phyloP scores from a whole-genome alignment of 2,329 filamentous ascomycete genomes.

The Penicillium concentricum region DNA sequence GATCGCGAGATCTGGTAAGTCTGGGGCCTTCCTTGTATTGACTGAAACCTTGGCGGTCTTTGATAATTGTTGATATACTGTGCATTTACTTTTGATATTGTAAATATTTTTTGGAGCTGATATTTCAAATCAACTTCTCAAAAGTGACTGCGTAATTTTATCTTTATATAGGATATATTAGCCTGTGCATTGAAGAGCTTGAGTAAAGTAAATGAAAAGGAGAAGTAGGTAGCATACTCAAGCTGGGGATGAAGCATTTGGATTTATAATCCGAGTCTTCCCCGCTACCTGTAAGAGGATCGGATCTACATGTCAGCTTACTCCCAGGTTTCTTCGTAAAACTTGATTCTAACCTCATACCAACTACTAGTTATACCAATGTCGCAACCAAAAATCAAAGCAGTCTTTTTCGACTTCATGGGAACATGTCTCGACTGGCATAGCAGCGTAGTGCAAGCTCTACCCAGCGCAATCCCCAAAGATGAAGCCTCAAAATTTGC shows the following conservation, averaged over 20 bases:
- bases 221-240: neutral
- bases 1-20: neutral
- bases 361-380: neutral
- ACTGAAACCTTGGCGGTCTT: neutral
- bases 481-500: constrained; percentile 43
- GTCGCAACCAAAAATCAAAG: constrained; percentile 37
- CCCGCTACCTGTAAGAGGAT: neutral
- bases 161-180: neutral
- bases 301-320: neutral
- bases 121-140: neutral
- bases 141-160: neutral
- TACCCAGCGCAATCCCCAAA: constrained; percentile 37
- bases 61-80: neutral
- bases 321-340: neutral
- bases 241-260: neutral
- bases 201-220: neutral
- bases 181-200: neutral
- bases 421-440: constrained; percentile 60
- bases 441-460: constrained; percentile 34
- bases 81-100: neutral
- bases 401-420: constrained; percentile 59
- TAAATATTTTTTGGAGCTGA: neutral
- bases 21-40: neutral
- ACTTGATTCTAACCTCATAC: neutral
- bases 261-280: neutral